Conservation (phyloP, 148 eudicot species). For the Rhododendron griersonianum region DNA sequence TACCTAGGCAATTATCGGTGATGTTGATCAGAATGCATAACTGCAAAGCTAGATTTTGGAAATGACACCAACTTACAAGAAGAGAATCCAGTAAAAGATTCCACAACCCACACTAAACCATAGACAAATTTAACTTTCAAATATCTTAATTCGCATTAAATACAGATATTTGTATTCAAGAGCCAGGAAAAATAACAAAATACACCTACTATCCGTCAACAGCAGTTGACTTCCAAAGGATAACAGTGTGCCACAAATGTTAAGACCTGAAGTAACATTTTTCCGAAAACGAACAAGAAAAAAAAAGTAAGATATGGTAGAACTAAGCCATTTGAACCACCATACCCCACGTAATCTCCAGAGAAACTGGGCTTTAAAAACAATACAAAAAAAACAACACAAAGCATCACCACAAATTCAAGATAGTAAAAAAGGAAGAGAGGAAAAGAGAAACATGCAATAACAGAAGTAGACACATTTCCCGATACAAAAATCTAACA, state of each 20-base stretch:
- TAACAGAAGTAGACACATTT: background rate
- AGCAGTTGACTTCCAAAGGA: background rate
- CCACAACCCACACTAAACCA: background rate
- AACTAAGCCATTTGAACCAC: background rate
- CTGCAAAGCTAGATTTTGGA: background rate
- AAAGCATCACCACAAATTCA: background rate
- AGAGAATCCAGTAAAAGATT: background rate
- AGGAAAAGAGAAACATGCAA: background rate
- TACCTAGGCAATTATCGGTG: slow-evolving; percentile 43
- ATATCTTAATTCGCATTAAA: background rate
- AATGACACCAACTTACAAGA: background rate
- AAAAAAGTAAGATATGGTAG: background rate
- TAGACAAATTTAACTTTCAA: background rate
- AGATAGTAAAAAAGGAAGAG: background rate
- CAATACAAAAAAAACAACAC: background rate
- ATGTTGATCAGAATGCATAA: slow-evolving; percentile 6
- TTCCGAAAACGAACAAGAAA: background rate
- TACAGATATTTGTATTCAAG: background rate
- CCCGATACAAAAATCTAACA: background rate
- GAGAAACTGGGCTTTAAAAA: background rate
- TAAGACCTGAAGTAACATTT: background rate
- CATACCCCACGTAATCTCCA: background rate
- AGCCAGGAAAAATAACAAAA: background rate
- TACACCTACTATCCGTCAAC: background rate
- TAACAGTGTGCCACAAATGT: background rate